A percentile compares a stretch with the other conserved stretches of the same genome.
Conservation (phyloP, 495 filamentous ascomycete species). For the Daldinia bambusicola region DNA sequence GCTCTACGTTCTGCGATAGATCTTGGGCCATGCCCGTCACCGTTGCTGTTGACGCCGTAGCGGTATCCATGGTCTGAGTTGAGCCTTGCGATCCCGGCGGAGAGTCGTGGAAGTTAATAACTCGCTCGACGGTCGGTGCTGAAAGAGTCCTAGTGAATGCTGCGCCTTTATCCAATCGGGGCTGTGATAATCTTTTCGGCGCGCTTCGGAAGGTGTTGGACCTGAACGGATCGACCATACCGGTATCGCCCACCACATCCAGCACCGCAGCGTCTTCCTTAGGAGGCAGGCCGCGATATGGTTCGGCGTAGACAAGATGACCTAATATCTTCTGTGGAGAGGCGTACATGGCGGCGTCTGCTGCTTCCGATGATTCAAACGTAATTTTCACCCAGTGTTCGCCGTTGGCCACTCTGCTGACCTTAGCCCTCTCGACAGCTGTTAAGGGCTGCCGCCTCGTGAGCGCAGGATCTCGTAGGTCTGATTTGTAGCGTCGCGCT, state of each 20-base stretch:
- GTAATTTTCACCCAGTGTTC: slow-evolving; percentile 94
- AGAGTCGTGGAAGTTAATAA: slow-evolving; percentile 27
- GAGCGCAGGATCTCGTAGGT: slow-evolving; percentile 72
- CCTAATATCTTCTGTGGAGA: slow-evolving; percentile 83
- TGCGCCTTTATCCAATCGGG: slow-evolving; percentile 20
- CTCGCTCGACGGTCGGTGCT: slow-evolving; percentile 1
- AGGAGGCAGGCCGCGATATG: slow-evolving; percentile 76
- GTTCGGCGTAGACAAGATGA: slow-evolving; percentile 79
- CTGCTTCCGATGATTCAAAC: slow-evolving; percentile 82
- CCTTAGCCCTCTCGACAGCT: slow-evolving; percentile 74
- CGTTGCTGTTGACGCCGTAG: slow-evolving; percentile 69
- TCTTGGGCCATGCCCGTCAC: slow-evolving; percentile 56
- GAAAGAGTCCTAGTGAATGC: slow-evolving; percentile 17
- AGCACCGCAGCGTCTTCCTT: slow-evolving; percentile 70
- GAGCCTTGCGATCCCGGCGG: slow-evolving; percentile 57
- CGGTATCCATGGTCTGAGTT: slow-evolving; percentile 60
- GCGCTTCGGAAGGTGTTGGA: slow-evolving; percentile 19
- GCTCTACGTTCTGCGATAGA: slow-evolving; percentile 38
- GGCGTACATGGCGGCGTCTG: slow-evolving; percentile 76
- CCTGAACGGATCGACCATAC: slow-evolving; percentile 39
- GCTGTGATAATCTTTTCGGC: slow-evolving; percentile 28
- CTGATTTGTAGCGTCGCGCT: slow-evolving; percentile 65
- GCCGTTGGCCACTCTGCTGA: slow-evolving; percentile 79
- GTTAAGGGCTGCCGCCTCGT: slow-evolving; percentile 68
- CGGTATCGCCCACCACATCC: slow-evolving; percentile 51